Evolutionary conservation across 2,329 filamentous ascomycete genomes (phyloP).

Genomic region (Balansia obtecta): DNA sequence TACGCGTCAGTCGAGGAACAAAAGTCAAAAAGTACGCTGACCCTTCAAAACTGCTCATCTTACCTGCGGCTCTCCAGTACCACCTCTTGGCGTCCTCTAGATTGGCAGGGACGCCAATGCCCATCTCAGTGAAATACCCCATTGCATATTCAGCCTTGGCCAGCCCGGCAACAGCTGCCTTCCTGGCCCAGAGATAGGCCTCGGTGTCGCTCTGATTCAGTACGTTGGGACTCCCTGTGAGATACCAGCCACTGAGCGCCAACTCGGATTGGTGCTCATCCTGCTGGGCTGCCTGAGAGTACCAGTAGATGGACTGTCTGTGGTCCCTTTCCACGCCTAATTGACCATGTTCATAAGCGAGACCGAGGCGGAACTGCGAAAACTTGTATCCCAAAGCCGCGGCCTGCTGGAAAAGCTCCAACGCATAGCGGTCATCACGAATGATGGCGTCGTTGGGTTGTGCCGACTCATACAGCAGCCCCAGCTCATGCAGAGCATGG

Average conservation of each 20-base stretch:
- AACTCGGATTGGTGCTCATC: conserved; percentile 90
- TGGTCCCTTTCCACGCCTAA: conserved; percentile 76
- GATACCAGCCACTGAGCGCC: conserved; percentile 80
- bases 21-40: no score
- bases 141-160: conserved; percentile 96
- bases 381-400: conserved; percentile 89
- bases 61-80: conserved; percentile 96
- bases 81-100: conserved; percentile 93
- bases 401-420: conserved; percentile 72
- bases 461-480: conserved; percentile 51
- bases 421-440: conserved; percentile 69
- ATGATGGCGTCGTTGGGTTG: conserved; percentile 59
- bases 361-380: conserved; percentile 80
- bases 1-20: neutral
- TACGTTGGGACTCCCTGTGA: conserved; percentile 81
- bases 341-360: conserved; percentile 79
- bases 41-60: neutral
- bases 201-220: conserved; percentile 88
- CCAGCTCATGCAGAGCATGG: conserved; percentile 85
- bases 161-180: conserved; percentile 76
- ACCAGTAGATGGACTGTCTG: conserved; percentile 82
- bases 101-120: conserved; percentile 77
- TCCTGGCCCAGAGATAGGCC: conserved; percentile 92
- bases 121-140: conserved; percentile 91
- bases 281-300: conserved; percentile 79